A percentile compares a stretch with the other conserved stretches of the same genome.
Evolutionary conservation across 805 yeast genomes (phyloP).

Genomic region (Jamesozyma jinghongensis): DNA sequence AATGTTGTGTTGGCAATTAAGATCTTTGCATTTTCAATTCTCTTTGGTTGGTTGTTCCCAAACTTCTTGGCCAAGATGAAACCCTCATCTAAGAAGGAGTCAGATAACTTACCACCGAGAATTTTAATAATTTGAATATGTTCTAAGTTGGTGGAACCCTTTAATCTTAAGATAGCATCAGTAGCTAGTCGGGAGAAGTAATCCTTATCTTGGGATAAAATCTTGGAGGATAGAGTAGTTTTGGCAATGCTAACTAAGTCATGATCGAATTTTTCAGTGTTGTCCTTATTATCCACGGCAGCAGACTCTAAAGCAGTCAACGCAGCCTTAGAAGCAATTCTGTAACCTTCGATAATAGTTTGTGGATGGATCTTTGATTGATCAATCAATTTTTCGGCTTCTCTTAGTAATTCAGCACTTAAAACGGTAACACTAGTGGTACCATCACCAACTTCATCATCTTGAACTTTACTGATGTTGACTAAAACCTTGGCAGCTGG

Average conservation of each 20-base stretch:
- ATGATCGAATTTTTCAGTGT: constrained; percentile 51
- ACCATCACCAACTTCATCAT: constrained; percentile 98
- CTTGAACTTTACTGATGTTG: constrained; percentile 92
- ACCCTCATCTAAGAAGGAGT: constrained; percentile 93
- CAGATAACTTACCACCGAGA: constrained; percentile 84
- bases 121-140: constrained; percentile 91
- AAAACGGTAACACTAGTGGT: constrained; percentile 93
- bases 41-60: constrained; percentile 91
- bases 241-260: constrained; percentile 83
- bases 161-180: constrained; percentile 81
- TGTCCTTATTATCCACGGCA: constrained; percentile 63
- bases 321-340: constrained; percentile 85
- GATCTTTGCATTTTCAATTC: constrained; percentile 71
- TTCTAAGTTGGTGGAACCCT: constrained; percentile 80
- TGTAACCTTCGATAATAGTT: constrained; percentile 90
- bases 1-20: constrained; percentile 90
- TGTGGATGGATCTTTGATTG: constrained; percentile 89
- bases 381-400: constrained; percentile 87
- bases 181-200: constrained; percentile 86
- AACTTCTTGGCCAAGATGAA: constrained; percentile 85
- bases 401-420: constrained; percentile 84
- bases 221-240: constrained; percentile 89
- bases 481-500: constrained; percentile 97
- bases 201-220: constrained; percentile 89
- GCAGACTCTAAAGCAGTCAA: constrained; percentile 63